Conservation (phyloP, 2,329 filamentous ascomycete genomes). For the Penicillium italicum region DNA sequence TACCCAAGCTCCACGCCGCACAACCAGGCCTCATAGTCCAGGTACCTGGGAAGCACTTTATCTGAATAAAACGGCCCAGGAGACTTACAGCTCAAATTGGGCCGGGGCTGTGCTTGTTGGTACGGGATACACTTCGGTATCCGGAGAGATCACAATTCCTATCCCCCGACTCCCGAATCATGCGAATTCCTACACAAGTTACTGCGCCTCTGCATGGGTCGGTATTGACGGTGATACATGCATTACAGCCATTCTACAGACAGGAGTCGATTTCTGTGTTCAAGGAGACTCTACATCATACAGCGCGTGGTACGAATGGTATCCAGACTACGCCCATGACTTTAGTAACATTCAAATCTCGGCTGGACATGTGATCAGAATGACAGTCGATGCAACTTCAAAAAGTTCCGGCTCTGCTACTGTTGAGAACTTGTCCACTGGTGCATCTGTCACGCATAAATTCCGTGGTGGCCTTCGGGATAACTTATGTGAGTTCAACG, state of each 20-base stretch:
- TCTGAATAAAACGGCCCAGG: constrained; percentile 40
- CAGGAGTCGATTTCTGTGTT: constrained; percentile 54
- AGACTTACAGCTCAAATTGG: constrained; percentile 55
- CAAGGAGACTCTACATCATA: constrained; percentile 42
- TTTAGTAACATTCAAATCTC: constrained; percentile 47
- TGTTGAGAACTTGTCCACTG: constrained; percentile 52
- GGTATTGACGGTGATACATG: constrained; percentile 60
- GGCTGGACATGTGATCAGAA: constrained; percentile 44
- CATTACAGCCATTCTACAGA: constrained; percentile 52
- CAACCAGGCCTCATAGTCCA: constrained; percentile 31
- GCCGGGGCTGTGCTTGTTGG: constrained; percentile 55
- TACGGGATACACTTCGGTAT: constrained; percentile 51
- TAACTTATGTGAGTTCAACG: constrained; percentile 52
- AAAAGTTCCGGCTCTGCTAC: constrained; percentile 43
- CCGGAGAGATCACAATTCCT: constrained; percentile 52
- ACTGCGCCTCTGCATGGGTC: constrained; percentile 55
- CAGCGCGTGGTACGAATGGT: constrained; percentile 60
- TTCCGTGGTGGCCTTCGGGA: constrained; percentile 44
- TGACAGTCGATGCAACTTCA: constrained; percentile 43
- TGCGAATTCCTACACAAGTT: constrained; percentile 29
- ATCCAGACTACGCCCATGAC: constrained; percentile 53
- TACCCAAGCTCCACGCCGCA: constrained; percentile 25
- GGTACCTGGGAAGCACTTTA: constrained; percentile 27
- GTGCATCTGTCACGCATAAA: constrained; percentile 49
- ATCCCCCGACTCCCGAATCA: constrained; percentile 41